Base-by-base conservation (phyloP, 345 rosid species). In the Kernera saxatilis region DNA sequence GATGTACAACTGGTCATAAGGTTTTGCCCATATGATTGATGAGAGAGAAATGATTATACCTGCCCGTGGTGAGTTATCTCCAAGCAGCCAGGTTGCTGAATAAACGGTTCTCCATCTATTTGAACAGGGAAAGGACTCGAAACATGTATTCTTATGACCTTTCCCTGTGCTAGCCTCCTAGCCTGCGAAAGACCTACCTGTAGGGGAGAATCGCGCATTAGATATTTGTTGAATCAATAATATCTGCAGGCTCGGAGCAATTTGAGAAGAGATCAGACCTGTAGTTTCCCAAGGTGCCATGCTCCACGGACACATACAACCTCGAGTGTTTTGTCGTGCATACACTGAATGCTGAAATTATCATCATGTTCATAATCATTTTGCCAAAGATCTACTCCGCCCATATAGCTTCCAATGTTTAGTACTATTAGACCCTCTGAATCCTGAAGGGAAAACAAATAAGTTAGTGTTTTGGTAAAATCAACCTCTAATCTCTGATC, bases 341-440 rank as follows among this genome's bases (percentile, higher is more conserved):
- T 87, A 25, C 76, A 82, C 78, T 90, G 96, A 62, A 76, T 75
- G 48, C 80, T 82, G 73, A 90, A 87, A 65, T 81, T 83, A 65
- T 90, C 96, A 37, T 86, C 86, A 54, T 80, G 85, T 58, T 90
- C 91, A 59, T 79, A 84, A 49, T 87, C 96, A 55, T 90, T 87
- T 75, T 87, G 91, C 96, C 96, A 90, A 30, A 90, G 91, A 82
- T 90, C 88, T 63, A 90, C 93, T 73, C 96, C 96, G 17, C 96
- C 96, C 96, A 90, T 90, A 75, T 90, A 90, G 81, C 96, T 90
- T 64, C 93, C 82, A 71, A 90, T 90, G 79, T 90, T 90, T 53
- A 87, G 87, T 67, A 90, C 85, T 74, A 90, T 88, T 48, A 90
- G 75, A 45, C 93, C 96, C 77, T 90, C 89, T 21, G 91, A 81